Evolutionary conservation across 2,329 filamentous ascomycete species (phyloP), one percentile per base, ranked within the genome.

Genomic region (Thelonectria blattea): DNA sequence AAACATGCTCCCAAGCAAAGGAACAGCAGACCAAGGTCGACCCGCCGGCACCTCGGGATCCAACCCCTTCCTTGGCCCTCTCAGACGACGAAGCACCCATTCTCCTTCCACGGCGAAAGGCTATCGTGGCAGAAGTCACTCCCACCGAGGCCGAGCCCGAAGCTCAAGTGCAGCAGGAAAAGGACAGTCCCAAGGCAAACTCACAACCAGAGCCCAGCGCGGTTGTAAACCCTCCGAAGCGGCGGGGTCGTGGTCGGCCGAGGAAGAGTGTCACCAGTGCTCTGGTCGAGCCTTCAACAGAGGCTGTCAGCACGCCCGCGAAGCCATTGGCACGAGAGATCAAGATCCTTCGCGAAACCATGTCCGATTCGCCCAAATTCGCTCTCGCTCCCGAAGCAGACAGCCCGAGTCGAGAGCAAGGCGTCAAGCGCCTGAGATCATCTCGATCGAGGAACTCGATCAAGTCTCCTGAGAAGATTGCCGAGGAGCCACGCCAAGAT

Each of bases 11-110:
- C 17, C 52, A 60, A 43, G 4, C 47, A 7, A 59, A 51, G 12
- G 45, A 49, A 7, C 32, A 41, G 3, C 5, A 39, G 3, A 15
- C 11, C 4, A 43, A 37, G 3, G 17, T 27, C 14, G 24, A 34
- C 10, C 8, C 15, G 30, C 22, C 42, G 0, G 17, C 10, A 34
- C 14, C 37, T 11, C 32, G 15, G 10, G 37, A 56, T 42, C 18
- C 34, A 3, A 48, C 59, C 17, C 52, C 67, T n/a, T 57, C 65
- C 2, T 69, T 67, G 52, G 64, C 65, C 5, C 68, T 78, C 7
- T 78, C 76, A 5, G 75, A 78, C 49, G 76, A 78, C 17, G 76
- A 78, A 55, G 68, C 71, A 14, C 75, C 75, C 0, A 56, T 75
- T n/a, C 42, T 69, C 12, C 52, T 72, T 20, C 58, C 64, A 5